Percentiles rank a stretch among this genome's conserved stretches.
Conservation (phyloP, 345 rosid species). For the Xanthoceras sorbifolium region DNA sequence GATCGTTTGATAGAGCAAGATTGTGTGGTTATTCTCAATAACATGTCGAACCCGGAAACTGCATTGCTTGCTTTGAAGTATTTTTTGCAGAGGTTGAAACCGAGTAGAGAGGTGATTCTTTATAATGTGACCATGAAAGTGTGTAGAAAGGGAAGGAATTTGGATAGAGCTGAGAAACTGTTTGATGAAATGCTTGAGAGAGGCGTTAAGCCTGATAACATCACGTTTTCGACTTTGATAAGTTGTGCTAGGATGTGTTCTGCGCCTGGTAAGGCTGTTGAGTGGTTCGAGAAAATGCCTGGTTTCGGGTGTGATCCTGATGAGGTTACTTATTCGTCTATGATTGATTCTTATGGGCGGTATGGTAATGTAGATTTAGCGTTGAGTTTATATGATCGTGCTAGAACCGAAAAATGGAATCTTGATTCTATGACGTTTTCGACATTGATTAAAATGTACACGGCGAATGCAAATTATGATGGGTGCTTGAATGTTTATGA, state of each 20-base stretch:
- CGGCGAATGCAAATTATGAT: conserved; percentile 63
- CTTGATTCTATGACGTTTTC: conserved; percentile 63
- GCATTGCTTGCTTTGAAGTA: conserved; percentile 57
- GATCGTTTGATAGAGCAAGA: conserved; percentile 63
- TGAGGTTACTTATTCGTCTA: conserved; percentile 58
- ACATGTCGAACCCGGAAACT: conserved; percentile 70
- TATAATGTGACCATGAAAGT: conserved; percentile 84
- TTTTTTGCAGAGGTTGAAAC: conserved; percentile 49
- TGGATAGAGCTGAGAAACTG: conserved; percentile 63
- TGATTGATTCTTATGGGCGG: conserved; percentile 87
- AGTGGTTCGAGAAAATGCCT: conserved; percentile 93
- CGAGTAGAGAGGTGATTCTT: conserved; percentile 54
- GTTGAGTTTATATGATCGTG: conserved; percentile 82
- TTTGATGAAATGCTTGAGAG: conserved; percentile 73
- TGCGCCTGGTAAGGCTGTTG: conserved; percentile 64
- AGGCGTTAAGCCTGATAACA: conserved; percentile 69
- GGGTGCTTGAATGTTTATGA: conserved; percentile 93
- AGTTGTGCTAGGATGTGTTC: conserved; percentile 69
- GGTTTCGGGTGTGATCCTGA: conserved; percentile 65
- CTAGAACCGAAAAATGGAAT: conserved; percentile 84
- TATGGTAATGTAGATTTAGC: conserved; percentile 77
- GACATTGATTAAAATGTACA: conserved; percentile 73
- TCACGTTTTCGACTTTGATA: conserved; percentile 73
- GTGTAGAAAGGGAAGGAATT: conserved; percentile 66
- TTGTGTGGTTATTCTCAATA: conserved; percentile 77